A percentile compares a stretch with the other conserved stretches of the same genome.
Conservation (phyloP, 108 stramenopile genomes). For the Craspedostauros australis region DNA sequence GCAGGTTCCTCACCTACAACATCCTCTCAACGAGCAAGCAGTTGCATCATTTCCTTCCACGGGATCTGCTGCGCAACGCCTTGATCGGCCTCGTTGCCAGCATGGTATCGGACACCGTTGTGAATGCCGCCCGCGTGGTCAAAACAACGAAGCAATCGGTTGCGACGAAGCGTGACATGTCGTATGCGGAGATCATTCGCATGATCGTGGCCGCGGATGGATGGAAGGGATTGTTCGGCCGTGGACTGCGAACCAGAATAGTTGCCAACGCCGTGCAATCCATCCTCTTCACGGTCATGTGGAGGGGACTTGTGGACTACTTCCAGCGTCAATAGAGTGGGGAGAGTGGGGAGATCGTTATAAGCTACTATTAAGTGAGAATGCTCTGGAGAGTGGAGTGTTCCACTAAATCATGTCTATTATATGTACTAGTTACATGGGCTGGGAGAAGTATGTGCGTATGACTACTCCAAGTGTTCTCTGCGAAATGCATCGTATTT, state of each 20-base stretch:
- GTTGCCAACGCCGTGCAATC: constrained; percentile 80
- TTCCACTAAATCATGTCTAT: too few relatives aligned
- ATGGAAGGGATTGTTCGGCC: constrained; percentile 79
- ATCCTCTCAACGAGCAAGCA: constrained; percentile 34
- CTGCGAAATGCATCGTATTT: too few relatives aligned
- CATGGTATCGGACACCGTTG: constrained; percentile 66
- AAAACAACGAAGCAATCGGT: constrained; percentile 85
- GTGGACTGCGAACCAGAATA: constrained; percentile 70
- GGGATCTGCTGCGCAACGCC: constrained; percentile 52
- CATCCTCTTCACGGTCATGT: constrained; percentile 73
- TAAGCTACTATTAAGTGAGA: too few relatives aligned
- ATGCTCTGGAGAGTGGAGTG: too few relatives aligned
- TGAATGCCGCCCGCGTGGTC: constrained; percentile 77
- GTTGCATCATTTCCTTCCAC: constrained; percentile 30
- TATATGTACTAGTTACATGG: too few relatives aligned
- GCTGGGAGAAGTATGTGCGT: too few relatives aligned
- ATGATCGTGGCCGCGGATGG: constrained; percentile 81
- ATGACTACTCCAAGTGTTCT: too few relatives aligned
- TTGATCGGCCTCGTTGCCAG: constrained; percentile 69
- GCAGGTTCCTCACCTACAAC: constrained; percentile 66
- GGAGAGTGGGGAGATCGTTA: too few relatives aligned
- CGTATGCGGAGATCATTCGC: constrained; percentile 58
- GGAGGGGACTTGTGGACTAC: constrained; percentile 70
- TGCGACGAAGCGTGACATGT: constrained; percentile 47
- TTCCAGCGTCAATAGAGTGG: too few relatives aligned